Percentiles rank a stretch among this genome's conserved stretches.
Conservation (phyloP, 352 stramenopile genomes). For the Phytophthora ramorum region DNA sequence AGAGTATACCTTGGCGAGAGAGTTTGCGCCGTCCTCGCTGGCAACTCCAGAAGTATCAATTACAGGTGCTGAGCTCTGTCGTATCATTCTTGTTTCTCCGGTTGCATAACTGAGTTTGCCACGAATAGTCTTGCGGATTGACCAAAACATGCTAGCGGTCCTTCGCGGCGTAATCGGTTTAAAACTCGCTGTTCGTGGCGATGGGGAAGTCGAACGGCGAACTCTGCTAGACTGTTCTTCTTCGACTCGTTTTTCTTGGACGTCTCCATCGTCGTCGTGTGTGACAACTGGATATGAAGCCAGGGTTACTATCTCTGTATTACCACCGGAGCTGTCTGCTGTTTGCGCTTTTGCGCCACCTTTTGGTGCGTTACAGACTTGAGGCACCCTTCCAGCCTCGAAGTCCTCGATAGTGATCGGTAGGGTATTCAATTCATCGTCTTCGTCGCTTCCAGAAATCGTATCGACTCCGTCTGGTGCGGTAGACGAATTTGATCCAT, state of each 20-base stretch:
- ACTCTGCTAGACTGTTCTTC: constrained; percentile 13
- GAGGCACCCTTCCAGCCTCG: constrained; percentile 46
- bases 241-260: constrained; percentile 7
- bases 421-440: constrained; percentile 31
- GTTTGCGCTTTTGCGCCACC: constrained; percentile 2
- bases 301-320: constrained; percentile 28
- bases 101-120: constrained; percentile 42
- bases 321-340: background rate
- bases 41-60: constrained; percentile 15
- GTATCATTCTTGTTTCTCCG: constrained; percentile 29
- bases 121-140: constrained; percentile 49
- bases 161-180: constrained; percentile 29
- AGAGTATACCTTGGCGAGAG: constrained; percentile 24
- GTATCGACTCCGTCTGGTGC: constrained; percentile 28
- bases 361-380: constrained; percentile 5
- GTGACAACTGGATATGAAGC: constrained; percentile 39
- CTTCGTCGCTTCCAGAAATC: constrained; percentile 39
- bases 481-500: constrained; percentile 43
- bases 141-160: constrained; percentile 48
- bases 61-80: constrained; percentile 30
- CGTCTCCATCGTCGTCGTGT: constrained; percentile 14
- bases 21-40: constrained; percentile 2
- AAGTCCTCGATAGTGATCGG: constrained; percentile 74
- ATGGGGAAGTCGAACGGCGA: constrained; percentile 34
- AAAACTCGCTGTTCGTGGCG: constrained; percentile 20